Base-by-base conservation (phyloP, 1,139 yeast species). In the Trichomonascaceae sp. region DNA sequence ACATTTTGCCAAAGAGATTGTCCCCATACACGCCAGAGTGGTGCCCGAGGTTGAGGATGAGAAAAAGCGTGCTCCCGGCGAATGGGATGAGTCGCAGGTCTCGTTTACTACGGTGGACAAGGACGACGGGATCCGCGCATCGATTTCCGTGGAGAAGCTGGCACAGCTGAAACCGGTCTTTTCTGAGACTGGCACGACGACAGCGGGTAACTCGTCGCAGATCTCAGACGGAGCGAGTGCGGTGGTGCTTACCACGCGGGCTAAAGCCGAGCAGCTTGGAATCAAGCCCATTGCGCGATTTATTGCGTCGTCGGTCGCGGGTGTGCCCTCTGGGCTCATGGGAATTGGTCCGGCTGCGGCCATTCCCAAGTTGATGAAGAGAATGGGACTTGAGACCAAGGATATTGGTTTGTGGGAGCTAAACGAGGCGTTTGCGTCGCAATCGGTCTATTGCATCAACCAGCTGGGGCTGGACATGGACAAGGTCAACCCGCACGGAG, bases 351-450 rank as follows among this genome's bases (percentile, higher is more conserved):
- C 67, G 4, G 58, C 66, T 5, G 52, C 31, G 22, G 37, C 39
- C 29, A 65, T 66, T 34, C 44, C 9, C 43, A 18, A 27, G 13
- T 51, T 29, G 52, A 52, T 5, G 11, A 25, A 30, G 6, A 16
- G 37, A 16, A 30, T 27, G 5, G 37, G 33, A 3, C 40, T 63
- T 16, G 36, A 39, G 4, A 40, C 37, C 15, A 41, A 45, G 9
- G 66, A 62, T 40, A 55, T 63, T 38, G 64, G 57, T 33, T 47
- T 57, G 27, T 62, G 50, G 42, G 67, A 63, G 43, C 46, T 62
- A 30, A 62, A 62, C 41, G 67, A 62, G 44, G 67, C 67, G 4
- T 62, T 62, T 45, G 67, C 67, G 3, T 54, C 62, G 22, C 67
- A 62, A 37, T 57, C 62, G 11, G 43, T 62, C 18, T 56, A 59